Base-by-base conservation (phyloP, 2,329 filamentous ascomycete species). In the Calonectria multiphialidica region DNA sequence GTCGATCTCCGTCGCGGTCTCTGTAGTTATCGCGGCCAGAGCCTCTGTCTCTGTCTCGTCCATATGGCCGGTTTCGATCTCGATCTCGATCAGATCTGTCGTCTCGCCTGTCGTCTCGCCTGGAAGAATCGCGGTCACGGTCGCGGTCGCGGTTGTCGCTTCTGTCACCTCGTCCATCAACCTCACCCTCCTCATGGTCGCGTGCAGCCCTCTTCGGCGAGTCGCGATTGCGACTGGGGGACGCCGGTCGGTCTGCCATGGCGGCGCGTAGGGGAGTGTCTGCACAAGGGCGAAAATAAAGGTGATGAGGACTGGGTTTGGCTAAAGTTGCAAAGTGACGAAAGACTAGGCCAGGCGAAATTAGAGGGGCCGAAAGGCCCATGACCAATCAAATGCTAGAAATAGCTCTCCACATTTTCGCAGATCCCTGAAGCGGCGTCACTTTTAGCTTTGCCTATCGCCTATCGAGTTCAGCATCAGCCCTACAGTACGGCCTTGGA, bases 191-290 rank as follows among this genome's bases (percentile, higher is more conserved):
- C 1, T 68, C 53, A 5, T 66, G 40, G 25, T 61, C 64, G 8
- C 68, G 68, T 21, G 68, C 44, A 12, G 49, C 63, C 16, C 61
- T 49, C 12, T 70, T 70, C 16, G 69, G 65, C n/a, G 45, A 65
- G 25, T 67, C 57, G 40, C 62, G 62, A 44, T 68, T 68, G 49
- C 68, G 71, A 55, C 37, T 25, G 47, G 68, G 71, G 13, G 68
- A 68, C 23, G 47, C 40, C 21, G 68, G 42, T 23, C 49, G 55
- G 23, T 74, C 69, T 44, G 68, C 66, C 72, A 74, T 74, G 16
- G 13, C 28, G 59, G n/a, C 33, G 37, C 18, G 45, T 33, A 42
- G 25, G n/a, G 23, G 40, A 49, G 37, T 21, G n/a, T 66, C 18
- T 42, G 33, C 21, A 37, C 18, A 21, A 47, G 4, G 45, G 23